These are phyloP conservation scores for Pseudofabraea citricarpa DNA, from an alignment of 2,329 filamentous ascomycete species.

Conservation along the genomic window DNA sequence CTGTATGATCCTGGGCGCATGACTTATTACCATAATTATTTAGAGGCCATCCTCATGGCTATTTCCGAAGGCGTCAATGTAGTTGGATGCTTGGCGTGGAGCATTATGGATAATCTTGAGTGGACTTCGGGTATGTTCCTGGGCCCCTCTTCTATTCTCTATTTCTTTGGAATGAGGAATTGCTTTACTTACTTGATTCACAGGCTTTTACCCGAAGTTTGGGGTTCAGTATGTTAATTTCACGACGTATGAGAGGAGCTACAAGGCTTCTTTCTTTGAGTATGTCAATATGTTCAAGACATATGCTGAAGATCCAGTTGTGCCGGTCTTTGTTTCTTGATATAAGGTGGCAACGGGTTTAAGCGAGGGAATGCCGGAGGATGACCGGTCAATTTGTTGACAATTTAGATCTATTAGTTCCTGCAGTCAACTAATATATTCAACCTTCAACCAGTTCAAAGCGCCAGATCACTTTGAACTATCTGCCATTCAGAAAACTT, in stretches of 20 bases:
- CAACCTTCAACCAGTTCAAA: too few species aligned
- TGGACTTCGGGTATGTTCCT: conserved; percentile 32
- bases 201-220: conserved; percentile 22
- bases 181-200: not conserved
- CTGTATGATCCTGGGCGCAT: conserved; percentile 74
- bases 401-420: too few species aligned
- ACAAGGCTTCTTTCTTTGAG: conserved; percentile 24
- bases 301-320: conserved; percentile 21
- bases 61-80: conserved; percentile 77
- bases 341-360: too few species aligned
- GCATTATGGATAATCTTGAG: conserved; percentile 59
- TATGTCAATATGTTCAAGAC: conserved; percentile 23
- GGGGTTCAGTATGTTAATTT: conserved; percentile 43
- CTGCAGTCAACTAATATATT: too few species aligned
- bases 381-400: too few species aligned
- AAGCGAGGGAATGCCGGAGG: too few species aligned
- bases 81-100: conserved; percentile 81
- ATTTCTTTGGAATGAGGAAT: not conserved
- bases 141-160: not conserved
- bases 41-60: conserved; percentile 61
- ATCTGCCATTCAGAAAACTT: too few species aligned
- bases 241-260: conserved; percentile 22
- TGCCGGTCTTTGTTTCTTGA: conserved; percentile 7
- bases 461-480: too few species aligned
- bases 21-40: conserved; percentile 72